Conservation (phyloP, 805 yeast species). For the Kuraishia cidri region DNA sequence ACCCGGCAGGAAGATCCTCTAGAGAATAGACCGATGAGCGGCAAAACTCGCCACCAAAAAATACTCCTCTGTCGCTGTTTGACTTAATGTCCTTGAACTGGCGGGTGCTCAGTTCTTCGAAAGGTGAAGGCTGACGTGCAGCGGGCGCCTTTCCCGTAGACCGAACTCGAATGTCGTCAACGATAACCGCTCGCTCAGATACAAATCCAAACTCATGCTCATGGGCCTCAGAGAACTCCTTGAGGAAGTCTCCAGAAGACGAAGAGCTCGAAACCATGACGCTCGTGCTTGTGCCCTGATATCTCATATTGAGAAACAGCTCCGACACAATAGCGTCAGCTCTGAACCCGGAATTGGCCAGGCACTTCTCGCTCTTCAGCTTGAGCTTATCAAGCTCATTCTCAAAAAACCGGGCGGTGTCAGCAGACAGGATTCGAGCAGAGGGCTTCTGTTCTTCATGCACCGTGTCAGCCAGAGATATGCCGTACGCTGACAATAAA, state of each 20-base stretch:
- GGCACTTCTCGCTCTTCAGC: slow-evolving; percentile 9
- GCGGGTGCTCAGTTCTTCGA: background rate
- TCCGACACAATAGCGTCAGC: slow-evolving; percentile 27
- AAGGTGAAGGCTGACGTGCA: background rate
- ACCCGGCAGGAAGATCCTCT: slow-evolving; percentile 45
- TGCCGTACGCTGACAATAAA: slow-evolving; percentile 80
- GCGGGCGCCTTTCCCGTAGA: slow-evolving; percentile 37
- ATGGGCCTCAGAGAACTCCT: slow-evolving; percentile 16
- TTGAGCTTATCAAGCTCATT: slow-evolving; percentile 9
- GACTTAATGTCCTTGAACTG: background rate
- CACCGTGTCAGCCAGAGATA: slow-evolving; percentile 79
- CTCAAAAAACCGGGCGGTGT: slow-evolving; percentile 5
- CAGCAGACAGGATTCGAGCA: background rate
- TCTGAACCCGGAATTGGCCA: slow-evolving; percentile 19
- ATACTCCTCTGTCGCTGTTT: too few species aligned
- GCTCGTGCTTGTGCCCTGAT: slow-evolving; percentile 81
- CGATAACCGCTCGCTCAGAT: slow-evolving; percentile 14
- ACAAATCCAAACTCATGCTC: slow-evolving; percentile 23
- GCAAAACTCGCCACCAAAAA: background rate
- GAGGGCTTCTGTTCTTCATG: slow-evolving; percentile 31
- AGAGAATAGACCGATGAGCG: slow-evolving; percentile 45
- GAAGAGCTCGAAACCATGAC: slow-evolving; percentile 47
- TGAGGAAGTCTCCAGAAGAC: slow-evolving; percentile 12
- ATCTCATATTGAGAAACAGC: slow-evolving; percentile 67
- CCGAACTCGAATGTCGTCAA: slow-evolving; percentile 45